Evolutionary conservation across 495 filamentous ascomycete species (phyloP), one percentile per base, ranked within the genome.

Genomic region (Sabuloglossum arenarium): DNA sequence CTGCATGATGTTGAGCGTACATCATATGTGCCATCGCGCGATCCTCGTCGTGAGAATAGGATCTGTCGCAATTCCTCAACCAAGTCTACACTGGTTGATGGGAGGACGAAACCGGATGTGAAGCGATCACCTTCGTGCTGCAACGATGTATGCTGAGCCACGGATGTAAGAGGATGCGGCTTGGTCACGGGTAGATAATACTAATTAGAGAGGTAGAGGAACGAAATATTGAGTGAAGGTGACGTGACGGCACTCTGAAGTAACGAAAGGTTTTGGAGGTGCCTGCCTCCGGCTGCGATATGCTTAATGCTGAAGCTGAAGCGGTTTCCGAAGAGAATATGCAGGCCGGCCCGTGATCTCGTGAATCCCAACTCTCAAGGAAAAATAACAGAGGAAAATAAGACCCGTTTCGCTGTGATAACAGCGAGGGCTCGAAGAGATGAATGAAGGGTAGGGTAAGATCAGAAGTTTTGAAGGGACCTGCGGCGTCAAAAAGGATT

Each of bases 1-100:
- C 47, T 12, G 56, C 56, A 27, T 47, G 56, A 19, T 58, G 56
- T 39, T 58, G 56, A 19, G 56, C 27, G 28, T 53, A 58, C 56
- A 58, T 58, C 25, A 54, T 43, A 27, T 54, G 53, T 39, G 53
- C 53, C 53, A 54, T 54, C 1, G 30, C 28, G 47, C 23, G 23
- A 51, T 29, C 28, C 23, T 12, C 25, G 47, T 29, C 28, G 47
- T 11, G 4, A n/a, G n/a, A 27, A 51, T 23, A 29, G 23, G 25
- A 51, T 5, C 23, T 19, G 47, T 51, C 47, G 47, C 47, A 10
- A 30, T 51, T 29, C 47, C 47, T 51, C 47, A 28, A 29, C 23
- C 47, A n/a, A 51, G 34, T 8, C 28, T 4, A 12, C 21, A 14
- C 6, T 6, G 16, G 47, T 29, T 29, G 24, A 51, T 19, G 47